Evolutionary conservation across 1,139 yeast species (phyloP), one percentile per base, ranked within the genome.

Genomic region (Wickerhamomyces sp.): DNA sequence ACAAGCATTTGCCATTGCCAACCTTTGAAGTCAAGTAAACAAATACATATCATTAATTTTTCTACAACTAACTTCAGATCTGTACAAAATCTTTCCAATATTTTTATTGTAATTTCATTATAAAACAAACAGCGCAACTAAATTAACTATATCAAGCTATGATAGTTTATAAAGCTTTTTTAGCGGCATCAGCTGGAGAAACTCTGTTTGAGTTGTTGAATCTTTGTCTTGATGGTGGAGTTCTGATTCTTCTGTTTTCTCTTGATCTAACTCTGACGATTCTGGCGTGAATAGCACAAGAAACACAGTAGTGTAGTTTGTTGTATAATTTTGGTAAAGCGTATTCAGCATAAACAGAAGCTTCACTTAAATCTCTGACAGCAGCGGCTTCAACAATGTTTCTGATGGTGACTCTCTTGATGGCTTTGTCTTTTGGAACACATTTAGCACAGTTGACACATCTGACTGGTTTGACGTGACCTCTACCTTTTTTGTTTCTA

Each of bases 401-500:
- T 82, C 97, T 88, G 85, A 92, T 85, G 74, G 96, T 89, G 81
- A 92, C 95, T 81, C 98, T 88, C 94, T 94, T 92, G 89, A 94
- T 92, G 76, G 98, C 97, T 87, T 92, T 94, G 74, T 92, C 98
- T 88, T 92, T 94, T 70, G 99, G 97, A 65, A 92, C 96, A 80
- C 95, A 87, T 76, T 95, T 89, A 66, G 97, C 87, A 78, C 99
- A 92, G 97, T 92, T 92, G 70, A 90, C 86, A 82, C 99, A 92
- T 85, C 99, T 90, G 70, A 92, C 97, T 71, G 96, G 95, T 78
- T 86, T 85, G 75, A 87, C 96, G 96, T 92, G 98, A 72, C 99
- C 99, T 87, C 99, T 92, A 73, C 98, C 98, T 82, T 89, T 89
- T 95, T 92, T 92, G 95, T 94, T 92, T 84, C 98, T 92, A 83